Evolutionary conservation across 164 flowering plant genomes (phyloP).

Genomic region (Platanus orientalis): DNA sequence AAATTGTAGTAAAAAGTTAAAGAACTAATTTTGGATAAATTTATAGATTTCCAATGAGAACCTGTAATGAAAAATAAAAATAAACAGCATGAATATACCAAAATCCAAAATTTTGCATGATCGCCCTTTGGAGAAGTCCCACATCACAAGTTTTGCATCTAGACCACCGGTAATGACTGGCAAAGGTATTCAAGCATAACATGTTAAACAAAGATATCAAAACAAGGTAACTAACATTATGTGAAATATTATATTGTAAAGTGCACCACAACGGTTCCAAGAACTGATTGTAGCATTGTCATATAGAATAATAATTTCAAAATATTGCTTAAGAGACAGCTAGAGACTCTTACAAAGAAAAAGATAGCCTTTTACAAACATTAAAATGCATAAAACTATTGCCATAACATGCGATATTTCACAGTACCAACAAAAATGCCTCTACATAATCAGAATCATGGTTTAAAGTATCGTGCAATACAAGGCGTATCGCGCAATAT

Average conservation of each 20-base stretch:
- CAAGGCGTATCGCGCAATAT: too few relatives aligned
- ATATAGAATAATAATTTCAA: neutral
- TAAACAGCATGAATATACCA: conserved; percentile 33
- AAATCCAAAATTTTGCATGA: conserved; percentile 61
- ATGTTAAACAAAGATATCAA: neutral
- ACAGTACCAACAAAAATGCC: neutral
- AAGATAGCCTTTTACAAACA: neutral
- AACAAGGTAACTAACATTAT: conserved; percentile 1
- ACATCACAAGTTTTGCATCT: conserved; percentile 83
- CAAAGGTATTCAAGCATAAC: conserved; percentile 10
- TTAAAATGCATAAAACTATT: neutral
- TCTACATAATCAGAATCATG: neutral
- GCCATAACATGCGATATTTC: neutral
- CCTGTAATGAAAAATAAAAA: too few relatives aligned
- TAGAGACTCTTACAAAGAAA: neutral
- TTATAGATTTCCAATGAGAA: too few relatives aligned
- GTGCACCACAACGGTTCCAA: neutral
- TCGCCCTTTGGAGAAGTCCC: conserved; percentile 92
- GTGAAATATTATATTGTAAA: neutral
- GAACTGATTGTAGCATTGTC: neutral
- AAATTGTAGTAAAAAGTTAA: too few relatives aligned
- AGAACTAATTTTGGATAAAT: too few relatives aligned
- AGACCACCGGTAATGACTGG: conserved; percentile 91
- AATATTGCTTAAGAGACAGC: neutral
- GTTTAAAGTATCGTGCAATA: too few relatives aligned